These are phyloP conservation scores for Holtermannia corniformis DNA, from an alignment of 768 basidiomycete genomes.

Conservation along the genomic window DNA sequence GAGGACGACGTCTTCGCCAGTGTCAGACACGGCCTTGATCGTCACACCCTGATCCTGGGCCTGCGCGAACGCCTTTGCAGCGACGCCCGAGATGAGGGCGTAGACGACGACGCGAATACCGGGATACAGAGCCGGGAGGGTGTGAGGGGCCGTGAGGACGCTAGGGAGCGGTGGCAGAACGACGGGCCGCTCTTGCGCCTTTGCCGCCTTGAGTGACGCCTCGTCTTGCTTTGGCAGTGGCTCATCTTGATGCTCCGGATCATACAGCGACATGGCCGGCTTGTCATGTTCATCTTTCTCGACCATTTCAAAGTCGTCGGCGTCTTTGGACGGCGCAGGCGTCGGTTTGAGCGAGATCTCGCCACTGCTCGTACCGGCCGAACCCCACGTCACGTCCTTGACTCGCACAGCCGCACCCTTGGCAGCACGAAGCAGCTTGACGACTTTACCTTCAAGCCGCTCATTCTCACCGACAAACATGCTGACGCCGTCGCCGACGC, in stretches of 20 bases:
- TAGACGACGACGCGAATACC: conserved; percentile 42
- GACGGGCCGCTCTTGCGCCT: conserved; percentile 1
- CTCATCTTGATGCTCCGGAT: not conserved
- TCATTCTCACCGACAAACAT: conserved; percentile 48
- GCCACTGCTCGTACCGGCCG: conserved; percentile 45
- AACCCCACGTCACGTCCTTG: conserved; percentile 42
- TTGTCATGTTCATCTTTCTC: not conserved
- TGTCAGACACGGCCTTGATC: conserved; percentile 16
- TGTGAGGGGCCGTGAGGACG: conserved; percentile 9
- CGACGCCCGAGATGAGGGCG: conserved; percentile 30
- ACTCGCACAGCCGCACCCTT: conserved; percentile 44
- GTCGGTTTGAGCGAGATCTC: not conserved
- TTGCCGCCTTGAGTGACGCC: not conserved
- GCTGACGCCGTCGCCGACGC: conserved; percentile 49
- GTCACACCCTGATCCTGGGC: conserved; percentile 7
- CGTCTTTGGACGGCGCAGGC: too few species aligned
- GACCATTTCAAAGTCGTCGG: conserved; percentile 7
- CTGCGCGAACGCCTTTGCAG: conserved; percentile 25
- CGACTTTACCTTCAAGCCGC: conserved; percentile 48
- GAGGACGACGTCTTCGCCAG: not conserved
- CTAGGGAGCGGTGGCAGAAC: conserved; percentile 8
- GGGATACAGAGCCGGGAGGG: conserved; percentile 38
- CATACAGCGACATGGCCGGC: not conserved
- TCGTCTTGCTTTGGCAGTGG: not conserved
- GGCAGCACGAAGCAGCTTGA: conserved; percentile 50